Evolutionary conservation across 352 stramenopile genomes (phyloP).

Genomic region (Aphanomyces euteiches): DNA sequence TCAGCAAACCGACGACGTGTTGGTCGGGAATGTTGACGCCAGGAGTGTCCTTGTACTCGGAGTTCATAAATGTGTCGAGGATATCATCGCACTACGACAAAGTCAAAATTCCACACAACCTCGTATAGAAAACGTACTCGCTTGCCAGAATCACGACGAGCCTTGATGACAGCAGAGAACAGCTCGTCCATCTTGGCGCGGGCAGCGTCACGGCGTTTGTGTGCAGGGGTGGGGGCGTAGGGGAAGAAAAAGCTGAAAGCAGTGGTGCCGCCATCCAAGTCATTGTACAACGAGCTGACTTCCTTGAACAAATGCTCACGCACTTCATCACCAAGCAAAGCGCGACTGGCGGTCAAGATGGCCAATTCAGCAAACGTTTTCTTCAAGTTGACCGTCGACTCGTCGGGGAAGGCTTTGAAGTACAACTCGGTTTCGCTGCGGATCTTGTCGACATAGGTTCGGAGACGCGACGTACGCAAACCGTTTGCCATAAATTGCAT

Average conservation of each 20-base stretch:
- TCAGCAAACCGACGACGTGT: conserved; percentile 88
- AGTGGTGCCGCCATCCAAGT: conserved; percentile 90
- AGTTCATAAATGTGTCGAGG: conserved; percentile 90
- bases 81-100: conserved; percentile 62
- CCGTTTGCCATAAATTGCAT: conserved; percentile 89
- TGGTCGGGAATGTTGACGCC: conserved; percentile 71
- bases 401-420: conserved; percentile 47
- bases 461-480: conserved; percentile 69
- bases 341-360: conserved; percentile 88
- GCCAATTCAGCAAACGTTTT: conserved; percentile 82
- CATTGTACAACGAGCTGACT: conserved; percentile 84
- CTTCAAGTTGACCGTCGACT: conserved; percentile 80
- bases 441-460: conserved; percentile 90
- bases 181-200: conserved; percentile 83
- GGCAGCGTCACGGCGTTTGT: conserved; percentile 64
- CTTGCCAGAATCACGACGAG: conserved; percentile 48
- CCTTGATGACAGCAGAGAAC: conserved; percentile 84
- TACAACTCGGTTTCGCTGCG: conserved; percentile 80
- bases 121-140: conserved; percentile 30
- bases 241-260: conserved; percentile 90
- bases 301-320: conserved; percentile 86
- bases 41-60: conserved; percentile 88
- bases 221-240: conserved; percentile 74
- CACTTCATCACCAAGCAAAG: conserved; percentile 89
- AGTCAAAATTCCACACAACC: background rate